Evolutionary conservation across 192 early-diverging fungal species (phyloP).

Genomic region (Coemansia sp.): DNA sequence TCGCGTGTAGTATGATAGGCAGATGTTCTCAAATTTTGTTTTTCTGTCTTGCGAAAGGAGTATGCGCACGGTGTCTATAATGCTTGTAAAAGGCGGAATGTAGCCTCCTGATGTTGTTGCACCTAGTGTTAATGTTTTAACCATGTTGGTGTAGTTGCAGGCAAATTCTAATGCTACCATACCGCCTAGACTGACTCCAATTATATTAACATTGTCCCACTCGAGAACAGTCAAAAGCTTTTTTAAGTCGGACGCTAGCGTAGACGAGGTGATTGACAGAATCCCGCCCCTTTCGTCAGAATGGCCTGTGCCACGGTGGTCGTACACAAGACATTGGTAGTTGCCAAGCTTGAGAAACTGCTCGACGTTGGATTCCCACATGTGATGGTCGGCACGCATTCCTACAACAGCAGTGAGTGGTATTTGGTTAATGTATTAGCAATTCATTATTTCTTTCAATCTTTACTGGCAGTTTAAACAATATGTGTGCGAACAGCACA

Average conservation of each 20-base stretch:
- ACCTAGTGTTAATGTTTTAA: constrained; percentile 50
- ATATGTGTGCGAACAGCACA: too few relatives aligned
- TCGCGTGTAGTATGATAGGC: constrained; percentile 27
- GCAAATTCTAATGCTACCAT: constrained; percentile 81
- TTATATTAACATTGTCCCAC: constrained; percentile 71
- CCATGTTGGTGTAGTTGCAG: constrained; percentile 53
- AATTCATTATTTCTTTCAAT: neutral
- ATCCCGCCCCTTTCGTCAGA: constrained; percentile 16
- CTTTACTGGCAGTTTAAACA: too few relatives aligned
- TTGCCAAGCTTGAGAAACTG: constrained; percentile 62
- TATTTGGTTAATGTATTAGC: neutral
- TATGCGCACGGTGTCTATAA: constrained; percentile 20
- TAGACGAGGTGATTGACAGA: constrained; percentile 19
- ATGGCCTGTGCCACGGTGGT: constrained; percentile 76
- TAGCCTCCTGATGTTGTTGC: constrained; percentile 38
- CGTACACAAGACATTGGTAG: constrained; percentile 72
- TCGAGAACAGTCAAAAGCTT: constrained; percentile 66
- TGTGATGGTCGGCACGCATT: constrained; percentile 45
- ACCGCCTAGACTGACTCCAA: constrained; percentile 83
- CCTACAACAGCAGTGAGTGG: constrained; percentile 5
- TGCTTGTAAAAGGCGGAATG: constrained; percentile 31
- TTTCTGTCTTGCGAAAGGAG: constrained; percentile 27
- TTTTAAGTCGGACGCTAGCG: constrained; percentile 61
- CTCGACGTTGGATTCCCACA: constrained; percentile 51
- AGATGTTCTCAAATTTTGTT: constrained; percentile 28